Evolutionary conservation across 495 filamentous ascomycete genomes (phyloP).

Genomic region (Lepraria neglecta): DNA sequence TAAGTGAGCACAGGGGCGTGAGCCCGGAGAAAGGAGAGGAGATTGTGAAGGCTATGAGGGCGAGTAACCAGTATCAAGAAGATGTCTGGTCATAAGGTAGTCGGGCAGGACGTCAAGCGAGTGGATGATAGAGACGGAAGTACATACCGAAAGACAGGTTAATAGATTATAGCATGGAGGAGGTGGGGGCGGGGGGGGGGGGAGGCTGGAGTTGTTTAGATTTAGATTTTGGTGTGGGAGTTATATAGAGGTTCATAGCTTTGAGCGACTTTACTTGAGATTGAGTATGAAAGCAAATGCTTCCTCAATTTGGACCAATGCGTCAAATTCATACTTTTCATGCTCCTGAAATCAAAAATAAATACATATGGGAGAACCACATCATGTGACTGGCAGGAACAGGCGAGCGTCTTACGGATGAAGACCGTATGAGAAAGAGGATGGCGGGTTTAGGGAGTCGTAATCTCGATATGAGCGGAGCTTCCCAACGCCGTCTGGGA

Average conservation of each 20-base stretch:
- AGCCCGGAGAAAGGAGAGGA: slow-evolving; percentile 84
- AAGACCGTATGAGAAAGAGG: too few species aligned
- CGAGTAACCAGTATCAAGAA: slow-evolving; percentile 93
- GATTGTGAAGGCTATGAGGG: slow-evolving; percentile 91
- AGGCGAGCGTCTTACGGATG: too few species aligned
- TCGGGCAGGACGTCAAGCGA: neutral
- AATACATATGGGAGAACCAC: too few species aligned
- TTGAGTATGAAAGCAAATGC: neutral
- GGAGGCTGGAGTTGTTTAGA: slow-evolving; percentile 2
- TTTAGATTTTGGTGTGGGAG: neutral
- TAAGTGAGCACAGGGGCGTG: slow-evolving; percentile 73
- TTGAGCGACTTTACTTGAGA: neutral
- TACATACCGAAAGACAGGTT: slow-evolving; percentile 11
- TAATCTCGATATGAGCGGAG: neutral
- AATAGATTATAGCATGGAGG: slow-evolving; percentile 1
- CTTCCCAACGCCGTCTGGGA: neutral
- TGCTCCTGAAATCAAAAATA: too few species aligned
- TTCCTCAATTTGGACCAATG: neutral
- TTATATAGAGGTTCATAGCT: neutral
- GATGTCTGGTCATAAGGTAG: slow-evolving; percentile 76
- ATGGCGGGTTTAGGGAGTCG: too few species aligned
- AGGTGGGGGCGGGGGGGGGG: neutral
- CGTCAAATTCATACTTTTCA: too few species aligned
- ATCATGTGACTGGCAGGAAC: too few species aligned
- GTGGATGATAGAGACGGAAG: neutral